Conservation (phyloP, 495 filamentous ascomycete genomes). For the Symbiotaphrina buchneri region DNA sequence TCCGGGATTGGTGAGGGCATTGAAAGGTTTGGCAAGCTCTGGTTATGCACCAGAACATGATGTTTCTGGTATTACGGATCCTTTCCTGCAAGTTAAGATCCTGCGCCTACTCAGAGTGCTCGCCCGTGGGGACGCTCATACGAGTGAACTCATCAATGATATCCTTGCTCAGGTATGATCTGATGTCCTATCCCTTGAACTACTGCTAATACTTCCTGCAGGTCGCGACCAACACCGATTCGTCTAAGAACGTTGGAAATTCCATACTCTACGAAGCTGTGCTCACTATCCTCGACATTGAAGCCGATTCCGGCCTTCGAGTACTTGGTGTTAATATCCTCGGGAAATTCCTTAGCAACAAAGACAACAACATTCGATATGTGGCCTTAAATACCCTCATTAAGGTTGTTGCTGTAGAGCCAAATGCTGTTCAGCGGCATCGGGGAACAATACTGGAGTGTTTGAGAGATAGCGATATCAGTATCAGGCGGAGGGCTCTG, state of each 20-base stretch:
- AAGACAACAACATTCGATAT: conserved; percentile 98
- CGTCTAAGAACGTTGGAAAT: conserved; percentile 96
- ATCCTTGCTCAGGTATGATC: conserved; percentile 61
- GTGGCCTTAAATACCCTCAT: conserved; percentile 92
- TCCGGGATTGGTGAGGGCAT: conserved; percentile 56
- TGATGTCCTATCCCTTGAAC: not conserved
- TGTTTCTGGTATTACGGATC: conserved; percentile 92
- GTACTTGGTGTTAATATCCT: conserved; percentile 96
- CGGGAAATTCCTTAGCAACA: conserved; percentile 90
- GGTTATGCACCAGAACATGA: conserved; percentile 97
- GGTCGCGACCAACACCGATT: conserved; percentile 95
- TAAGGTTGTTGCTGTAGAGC: conserved; percentile 95
- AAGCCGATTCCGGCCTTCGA: conserved; percentile 81
- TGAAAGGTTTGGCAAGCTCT: conserved; percentile 81
- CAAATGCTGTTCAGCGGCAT: conserved; percentile 91
- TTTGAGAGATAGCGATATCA: conserved; percentile 94
- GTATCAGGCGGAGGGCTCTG: conserved; percentile 79
- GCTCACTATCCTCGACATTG: conserved; percentile 90
- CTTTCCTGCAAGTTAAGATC: conserved; percentile 96
- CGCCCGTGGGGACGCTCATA: conserved; percentile 65
- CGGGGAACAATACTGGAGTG: conserved; percentile 95
- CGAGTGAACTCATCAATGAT: conserved; percentile 94
- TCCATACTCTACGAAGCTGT: conserved; percentile 96
- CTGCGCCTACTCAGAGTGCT: conserved; percentile 66
- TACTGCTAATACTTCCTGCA: conserved; percentile 3